phyloP scores from a whole-genome alignment of 768 basidiomycete genomes.

The Naganishia vaughanmartiniae region DNA sequence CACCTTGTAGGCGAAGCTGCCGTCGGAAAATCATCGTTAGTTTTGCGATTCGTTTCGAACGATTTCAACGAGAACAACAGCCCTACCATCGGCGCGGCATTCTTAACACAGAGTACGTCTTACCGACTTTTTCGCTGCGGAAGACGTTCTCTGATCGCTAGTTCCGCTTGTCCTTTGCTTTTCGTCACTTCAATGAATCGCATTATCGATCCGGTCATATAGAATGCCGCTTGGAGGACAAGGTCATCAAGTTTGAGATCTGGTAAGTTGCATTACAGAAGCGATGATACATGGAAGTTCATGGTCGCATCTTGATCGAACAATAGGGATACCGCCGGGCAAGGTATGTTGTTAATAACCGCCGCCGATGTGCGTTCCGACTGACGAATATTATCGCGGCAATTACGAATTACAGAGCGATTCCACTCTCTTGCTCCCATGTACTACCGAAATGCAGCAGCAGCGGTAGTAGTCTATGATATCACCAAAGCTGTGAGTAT shows the following conservation, averaged over 20 bases:
- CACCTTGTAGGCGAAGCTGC: slow-evolving; percentile 79
- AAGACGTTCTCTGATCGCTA: neutral
- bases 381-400: neutral
- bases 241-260: slow-evolving; percentile 68
- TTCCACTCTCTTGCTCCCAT: slow-evolving; percentile 98
- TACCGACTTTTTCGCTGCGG: neutral
- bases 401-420: slow-evolving; percentile 61
- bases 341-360: slow-evolving; percentile 37
- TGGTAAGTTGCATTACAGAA: slow-evolving; percentile 57
- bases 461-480: slow-evolving; percentile 97
- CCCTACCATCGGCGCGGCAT: slow-evolving; percentile 95
- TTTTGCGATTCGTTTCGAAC: slow-evolving; percentile 94
- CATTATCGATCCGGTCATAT: neutral
- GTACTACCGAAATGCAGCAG: slow-evolving; percentile 98
- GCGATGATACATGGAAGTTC: neutral
- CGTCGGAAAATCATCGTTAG: slow-evolving; percentile 98
- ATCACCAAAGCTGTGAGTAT: slow-evolving; percentile 73
- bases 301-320: neutral
- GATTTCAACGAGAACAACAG: slow-evolving; percentile 99
- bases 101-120: slow-evolving; percentile 54
- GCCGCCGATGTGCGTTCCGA: neutral
- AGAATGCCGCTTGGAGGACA: slow-evolving; percentile 65
- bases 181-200: no score
- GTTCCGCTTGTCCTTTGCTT: neutral
- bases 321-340: slow-evolving; percentile 52